Conservation (phyloP, 1,284 basidiomycete genomes). For the Sphaerobolus stellatus region DNA sequence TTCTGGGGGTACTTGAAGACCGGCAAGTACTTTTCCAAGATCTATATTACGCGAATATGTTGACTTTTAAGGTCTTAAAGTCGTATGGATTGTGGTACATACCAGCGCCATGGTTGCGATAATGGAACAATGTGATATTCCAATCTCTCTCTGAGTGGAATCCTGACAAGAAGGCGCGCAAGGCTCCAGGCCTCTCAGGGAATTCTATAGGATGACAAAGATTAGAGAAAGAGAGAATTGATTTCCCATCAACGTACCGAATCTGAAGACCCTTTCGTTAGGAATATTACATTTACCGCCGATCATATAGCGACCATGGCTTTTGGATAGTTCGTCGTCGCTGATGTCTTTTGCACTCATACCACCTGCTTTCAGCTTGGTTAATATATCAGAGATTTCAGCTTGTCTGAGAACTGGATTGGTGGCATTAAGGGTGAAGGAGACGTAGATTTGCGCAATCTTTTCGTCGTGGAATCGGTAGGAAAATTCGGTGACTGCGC, state of each 20-base stretch:
- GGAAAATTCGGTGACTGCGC: slow-evolving; percentile 95
- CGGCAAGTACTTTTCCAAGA: slow-evolving; percentile 88
- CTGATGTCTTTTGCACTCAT: slow-evolving; percentile 90
- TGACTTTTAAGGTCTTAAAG: slow-evolving; percentile 16
- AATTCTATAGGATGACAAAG: slow-evolving; percentile 65
- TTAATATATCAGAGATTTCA: slow-evolving; percentile 71
- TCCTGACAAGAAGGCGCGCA: slow-evolving; percentile 85
- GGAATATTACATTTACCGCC: slow-evolving; percentile 78
- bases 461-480: slow-evolving; percentile 81
- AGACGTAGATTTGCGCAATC: slow-evolving; percentile 84
- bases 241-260: slow-evolving; percentile 80
- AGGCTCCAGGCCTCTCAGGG: slow-evolving; percentile 90
- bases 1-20: slow-evolving; percentile 83
- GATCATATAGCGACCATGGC: slow-evolving; percentile 92
- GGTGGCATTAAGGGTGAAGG: slow-evolving; percentile 79
- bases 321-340: slow-evolving; percentile 95
- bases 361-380: slow-evolving; percentile 58
- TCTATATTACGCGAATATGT: slow-evolving; percentile 63
- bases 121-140: slow-evolving; percentile 98
- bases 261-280: slow-evolving; percentile 90
- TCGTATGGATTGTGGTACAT: slow-evolving; percentile 27
- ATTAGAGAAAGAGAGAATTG: slow-evolving; percentile 2
- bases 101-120: slow-evolving; percentile 96
- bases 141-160: slow-evolving; percentile 71
- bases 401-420: slow-evolving; percentile 43